Conservation (phyloP, 176 grass and related monocot genomes). For the Avena insularis region DNA sequence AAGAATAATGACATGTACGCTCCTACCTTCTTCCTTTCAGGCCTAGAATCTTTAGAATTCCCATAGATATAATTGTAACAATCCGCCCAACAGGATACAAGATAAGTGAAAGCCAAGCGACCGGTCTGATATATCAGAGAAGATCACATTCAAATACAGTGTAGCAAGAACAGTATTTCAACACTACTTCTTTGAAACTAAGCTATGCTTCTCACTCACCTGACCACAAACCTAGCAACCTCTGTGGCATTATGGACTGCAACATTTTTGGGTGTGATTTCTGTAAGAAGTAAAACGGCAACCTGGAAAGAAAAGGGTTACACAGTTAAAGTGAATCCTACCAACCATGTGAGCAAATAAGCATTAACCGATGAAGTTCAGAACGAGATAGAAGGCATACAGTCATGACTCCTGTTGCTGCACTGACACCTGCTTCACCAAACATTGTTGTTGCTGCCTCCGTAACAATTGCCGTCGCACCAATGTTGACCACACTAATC, state of each 20-base stretch:
- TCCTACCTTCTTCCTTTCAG: slow-evolving; percentile 94
- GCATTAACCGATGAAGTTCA: slow-evolving; percentile 21
- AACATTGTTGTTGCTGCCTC: slow-evolving; percentile 96
- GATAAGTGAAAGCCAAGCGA: slow-evolving; percentile 95
- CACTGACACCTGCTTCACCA: slow-evolving; percentile 94
- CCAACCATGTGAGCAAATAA: slow-evolving; percentile 9
- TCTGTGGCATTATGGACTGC: slow-evolving; percentile 95
- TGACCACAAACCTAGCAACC: slow-evolving; percentile 94
- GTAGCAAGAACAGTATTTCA: slow-evolving; percentile 17
- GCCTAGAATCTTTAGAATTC: slow-evolving; percentile 91
- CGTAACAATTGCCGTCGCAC: slow-evolving; percentile 90
- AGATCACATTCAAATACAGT: slow-evolving; percentile 43
- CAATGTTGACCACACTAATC: slow-evolving; percentile 94
- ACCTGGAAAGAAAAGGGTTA: slow-evolving; percentile 57
- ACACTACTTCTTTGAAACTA: background rate
- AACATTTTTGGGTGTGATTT: slow-evolving; percentile 98
- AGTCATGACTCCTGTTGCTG: slow-evolving; percentile 97
- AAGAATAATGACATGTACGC: background rate
- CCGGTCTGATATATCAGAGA: slow-evolving; percentile 79
- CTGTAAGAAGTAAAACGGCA: slow-evolving; percentile 87
- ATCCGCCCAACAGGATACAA: slow-evolving; percentile 95
- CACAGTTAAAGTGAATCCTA: slow-evolving; percentile 15
- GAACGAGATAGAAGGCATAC: slow-evolving; percentile 51
- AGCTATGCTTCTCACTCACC: slow-evolving; percentile 60
- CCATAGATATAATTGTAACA: slow-evolving; percentile 93